A percentile compares a stretch with the other conserved stretches of the same genome.
Evolutionary conservation across 179 eudicot species (phyloP).

Genomic region (Nepenthes alata): DNA sequence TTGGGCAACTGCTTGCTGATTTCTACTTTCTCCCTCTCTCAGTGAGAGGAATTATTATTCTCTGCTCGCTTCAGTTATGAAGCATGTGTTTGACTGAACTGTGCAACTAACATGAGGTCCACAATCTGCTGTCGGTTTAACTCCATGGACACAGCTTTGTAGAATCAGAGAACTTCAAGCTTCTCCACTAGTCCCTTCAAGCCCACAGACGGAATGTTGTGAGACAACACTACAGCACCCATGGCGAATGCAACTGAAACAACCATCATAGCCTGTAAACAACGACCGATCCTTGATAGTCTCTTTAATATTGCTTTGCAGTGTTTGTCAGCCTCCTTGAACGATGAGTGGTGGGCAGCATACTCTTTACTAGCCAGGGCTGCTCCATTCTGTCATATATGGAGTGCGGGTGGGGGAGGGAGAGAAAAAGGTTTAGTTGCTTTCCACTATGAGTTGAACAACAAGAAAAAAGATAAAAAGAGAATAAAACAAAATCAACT

Average conservation of each 20-base stretch:
- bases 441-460: too few species aligned
- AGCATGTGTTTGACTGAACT: too few species aligned
- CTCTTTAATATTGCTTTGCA: slow-evolving; percentile 22
- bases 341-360: slow-evolving; percentile 9
- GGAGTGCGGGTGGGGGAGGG: neutral
- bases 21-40: too few species aligned
- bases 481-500: neutral
- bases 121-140: too few species aligned
- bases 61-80: too few species aligned
- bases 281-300: slow-evolving; percentile 19
- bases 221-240: slow-evolving; percentile 1
- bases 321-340: slow-evolving; percentile 37
- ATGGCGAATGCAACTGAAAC: slow-evolving; percentile 5
- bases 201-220: neutral
- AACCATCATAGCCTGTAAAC: slow-evolving; percentile 4
- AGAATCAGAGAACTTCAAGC: neutral
- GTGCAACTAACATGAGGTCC: too few species aligned
- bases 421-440: neutral
- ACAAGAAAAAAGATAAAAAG: neutral
- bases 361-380: slow-evolving; percentile 20
- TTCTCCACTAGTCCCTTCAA: neutral
- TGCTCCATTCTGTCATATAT: slow-evolving; percentile 24
- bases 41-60: too few species aligned
- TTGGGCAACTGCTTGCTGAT: too few species aligned
- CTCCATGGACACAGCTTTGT: too few species aligned